Conservation (phyloP, 257 asterid species). For the Fraxinus pennsylvanica region DNA sequence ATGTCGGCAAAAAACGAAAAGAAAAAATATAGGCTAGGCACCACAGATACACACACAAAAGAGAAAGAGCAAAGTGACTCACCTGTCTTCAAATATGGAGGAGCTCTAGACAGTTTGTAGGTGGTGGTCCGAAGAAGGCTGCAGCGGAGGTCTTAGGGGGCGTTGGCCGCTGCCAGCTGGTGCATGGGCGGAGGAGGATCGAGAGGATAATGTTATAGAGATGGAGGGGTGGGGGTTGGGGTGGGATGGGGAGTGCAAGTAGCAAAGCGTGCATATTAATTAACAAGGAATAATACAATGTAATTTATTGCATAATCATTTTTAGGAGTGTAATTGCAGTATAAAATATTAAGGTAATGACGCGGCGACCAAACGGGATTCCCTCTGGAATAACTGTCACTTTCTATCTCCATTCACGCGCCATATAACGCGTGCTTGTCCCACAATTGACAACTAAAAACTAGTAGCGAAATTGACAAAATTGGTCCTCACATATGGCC, state of each 20-base stretch:
- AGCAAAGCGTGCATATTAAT: conserved; percentile 4
- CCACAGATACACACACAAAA: neutral
- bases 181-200: conserved; percentile 5
- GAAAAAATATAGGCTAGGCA: too few relatives aligned
- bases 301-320: neutral
- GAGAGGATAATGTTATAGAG: conserved; percentile 22
- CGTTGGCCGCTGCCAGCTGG: neutral
- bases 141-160: neutral
- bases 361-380: conserved; percentile 41
- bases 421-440: conserved; percentile 7
- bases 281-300: neutral
- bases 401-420: conserved; percentile 19
- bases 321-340: conserved; percentile 24
- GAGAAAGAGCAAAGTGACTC: neutral
- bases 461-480: too few relatives aligned
- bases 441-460: neutral
- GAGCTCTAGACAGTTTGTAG: neutral
- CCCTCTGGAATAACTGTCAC: conserved; percentile 9
- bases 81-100: neutral
- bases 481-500: too few relatives aligned
- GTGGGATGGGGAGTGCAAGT: conserved; percentile 17
- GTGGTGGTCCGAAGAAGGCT: neutral
- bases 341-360: conserved; percentile 25
- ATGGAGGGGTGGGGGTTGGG: conserved; percentile 27
- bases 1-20: too few relatives aligned